Conservation (phyloP, 2,329 filamentous ascomycete genomes). For the Scopulariopsis brevicaulis region DNA sequence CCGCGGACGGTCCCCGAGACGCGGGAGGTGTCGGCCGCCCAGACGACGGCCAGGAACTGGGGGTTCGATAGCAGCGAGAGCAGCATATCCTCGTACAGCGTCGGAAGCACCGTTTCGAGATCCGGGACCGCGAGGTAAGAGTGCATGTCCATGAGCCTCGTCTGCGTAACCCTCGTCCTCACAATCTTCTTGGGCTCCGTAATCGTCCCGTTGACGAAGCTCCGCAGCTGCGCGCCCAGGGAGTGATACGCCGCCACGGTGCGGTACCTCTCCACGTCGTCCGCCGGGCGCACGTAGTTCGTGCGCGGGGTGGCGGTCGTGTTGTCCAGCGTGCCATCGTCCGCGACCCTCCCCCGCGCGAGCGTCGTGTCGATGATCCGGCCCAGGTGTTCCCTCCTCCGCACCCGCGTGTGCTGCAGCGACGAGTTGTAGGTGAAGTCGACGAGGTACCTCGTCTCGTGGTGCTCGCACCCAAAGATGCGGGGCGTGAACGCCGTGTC, state of each 20-base stretch:
- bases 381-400: constrained; percentile 9
- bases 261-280: constrained; percentile 13
- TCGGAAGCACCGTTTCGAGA: constrained; percentile 13
- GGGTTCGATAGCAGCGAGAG: constrained; percentile 21
- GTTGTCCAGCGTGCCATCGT: constrained; percentile 20
- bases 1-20: constrained; percentile 10
- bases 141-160: constrained; percentile 22
- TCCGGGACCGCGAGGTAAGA: constrained; percentile 15
- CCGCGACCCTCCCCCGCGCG: constrained; percentile 9
- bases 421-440: constrained; percentile 15
- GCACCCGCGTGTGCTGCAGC: constrained; percentile 13
- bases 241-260: constrained; percentile 19
- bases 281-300: constrained; percentile 15
- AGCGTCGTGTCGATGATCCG: constrained; percentile 17
- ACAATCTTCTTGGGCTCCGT: constrained; percentile 12
- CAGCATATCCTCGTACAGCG: constrained; percentile 21
- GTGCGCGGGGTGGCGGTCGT: constrained; percentile 14
- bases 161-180: constrained; percentile 22
- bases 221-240: constrained; percentile 16
- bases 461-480: constrained; percentile 21
- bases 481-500: constrained; percentile 17
- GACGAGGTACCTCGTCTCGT: constrained; percentile 20
- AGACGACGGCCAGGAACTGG: constrained; percentile 18
- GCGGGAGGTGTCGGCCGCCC: constrained; percentile 14
- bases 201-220: constrained; percentile 18